A percentile compares a stretch with the other conserved stretches of the same genome.
Conservation (phyloP, 441 rosid species). For the Erodium chrysanthum region DNA sequence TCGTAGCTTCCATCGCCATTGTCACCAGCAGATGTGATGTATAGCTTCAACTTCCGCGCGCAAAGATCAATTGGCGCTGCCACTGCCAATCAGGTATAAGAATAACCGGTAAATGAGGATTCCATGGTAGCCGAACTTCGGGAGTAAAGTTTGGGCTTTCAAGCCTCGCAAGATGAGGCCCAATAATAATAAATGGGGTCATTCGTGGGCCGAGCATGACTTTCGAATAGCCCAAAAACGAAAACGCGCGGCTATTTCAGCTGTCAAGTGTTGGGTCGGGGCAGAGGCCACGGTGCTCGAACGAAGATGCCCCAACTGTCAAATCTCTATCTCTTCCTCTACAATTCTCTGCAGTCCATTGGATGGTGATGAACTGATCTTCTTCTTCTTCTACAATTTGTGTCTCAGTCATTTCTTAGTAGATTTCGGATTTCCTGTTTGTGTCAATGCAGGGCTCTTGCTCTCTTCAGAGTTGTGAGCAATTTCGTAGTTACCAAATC, state of each 20-base stretch:
- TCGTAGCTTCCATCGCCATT: neutral
- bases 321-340: constrained; percentile 49
- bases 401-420: neutral
- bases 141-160: neutral
- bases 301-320: constrained; percentile 24
- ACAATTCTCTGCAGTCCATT: constrained; percentile 61
- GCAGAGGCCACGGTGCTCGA: neutral
- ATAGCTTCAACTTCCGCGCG: neutral
- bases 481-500: constrained; percentile 32
- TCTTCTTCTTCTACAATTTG: neutral
- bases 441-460: constrained; percentile 35
- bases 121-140: neutral
- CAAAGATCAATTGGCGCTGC: neutral
- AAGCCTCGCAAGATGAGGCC: neutral
- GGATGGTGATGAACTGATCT: constrained; percentile 39
- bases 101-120: too few species aligned
- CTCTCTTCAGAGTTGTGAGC: constrained; percentile 35
- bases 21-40: neutral
- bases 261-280: neutral
- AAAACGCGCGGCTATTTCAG: neutral
- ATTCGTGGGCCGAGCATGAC: neutral
- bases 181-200: neutral
- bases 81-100: too few species aligned
- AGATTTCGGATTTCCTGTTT: neutral
- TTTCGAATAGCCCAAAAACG: neutral